phyloP scores from a whole-genome alignment of 495 filamentous ascomycete genomes.

The Xanthoparmelia taractica region DNA sequence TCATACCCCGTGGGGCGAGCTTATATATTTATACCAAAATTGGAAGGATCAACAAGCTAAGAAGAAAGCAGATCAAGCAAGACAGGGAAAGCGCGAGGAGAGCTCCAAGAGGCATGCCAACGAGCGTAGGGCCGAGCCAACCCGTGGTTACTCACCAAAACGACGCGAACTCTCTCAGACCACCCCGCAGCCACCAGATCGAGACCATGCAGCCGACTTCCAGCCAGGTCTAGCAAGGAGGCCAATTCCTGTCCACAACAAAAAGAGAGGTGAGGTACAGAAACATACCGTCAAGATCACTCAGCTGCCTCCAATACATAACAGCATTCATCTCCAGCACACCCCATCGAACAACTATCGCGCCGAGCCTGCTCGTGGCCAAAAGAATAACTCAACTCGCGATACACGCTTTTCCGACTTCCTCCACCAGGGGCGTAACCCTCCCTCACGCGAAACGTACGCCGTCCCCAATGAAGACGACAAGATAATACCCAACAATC shows the following conservation, averaged over 20 bases:
- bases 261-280: conserved; percentile 7
- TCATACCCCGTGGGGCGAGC: conserved; percentile 12
- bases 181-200: background rate
- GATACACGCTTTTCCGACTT: conserved; percentile 10
- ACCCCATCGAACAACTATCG: conserved; percentile 4
- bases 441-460: background rate
- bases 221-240: conserved; percentile 5
- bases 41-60: conserved; percentile 4
- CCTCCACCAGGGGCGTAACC: background rate
- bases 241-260: conserved; percentile 4
- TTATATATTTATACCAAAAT: conserved; percentile 6
- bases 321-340: conserved; percentile 10
- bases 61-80: conserved; percentile 11
- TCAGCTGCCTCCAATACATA: conserved; percentile 4
- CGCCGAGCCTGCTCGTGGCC: background rate
- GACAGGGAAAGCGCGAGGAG: background rate
- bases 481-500: background rate
- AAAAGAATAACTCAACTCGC: conserved; percentile 3
- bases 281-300: conserved; percentile 15
- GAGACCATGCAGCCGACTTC: background rate
- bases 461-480: background rate
- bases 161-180: background rate
- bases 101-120: background rate
- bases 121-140: background rate
- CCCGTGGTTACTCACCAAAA: background rate